Evolutionary conservation across 1,139 yeast species (phyloP).

Genomic region (Candida tetrigidarum): DNA sequence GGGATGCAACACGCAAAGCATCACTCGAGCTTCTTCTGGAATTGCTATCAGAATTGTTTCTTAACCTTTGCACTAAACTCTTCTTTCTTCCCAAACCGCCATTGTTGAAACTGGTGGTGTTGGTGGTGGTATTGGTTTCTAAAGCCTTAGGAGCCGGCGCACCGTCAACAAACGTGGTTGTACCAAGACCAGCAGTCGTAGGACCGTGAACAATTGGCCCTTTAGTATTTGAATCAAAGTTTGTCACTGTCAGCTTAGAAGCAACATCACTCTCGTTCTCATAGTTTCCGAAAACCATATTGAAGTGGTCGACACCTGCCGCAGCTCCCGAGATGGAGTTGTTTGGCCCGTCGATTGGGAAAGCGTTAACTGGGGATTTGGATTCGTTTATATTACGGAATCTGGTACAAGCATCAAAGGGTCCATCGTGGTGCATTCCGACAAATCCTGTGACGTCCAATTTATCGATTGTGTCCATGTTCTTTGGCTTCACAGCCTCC

Average conservation of each 20-base stretch:
- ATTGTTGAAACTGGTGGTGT: conserved; percentile 17
- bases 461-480: conserved; percentile 90
- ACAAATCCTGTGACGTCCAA: conserved; percentile 94
- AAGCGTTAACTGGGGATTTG: conserved; percentile 92
- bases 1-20: conserved; percentile 3
- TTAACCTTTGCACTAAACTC: conserved; percentile 70
- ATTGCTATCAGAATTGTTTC: conserved; percentile 41
- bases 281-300: conserved; percentile 63
- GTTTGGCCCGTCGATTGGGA: conserved; percentile 95
- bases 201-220: conserved; percentile 83
- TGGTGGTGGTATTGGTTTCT: conserved; percentile 3
- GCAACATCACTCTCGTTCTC: conserved; percentile 32
- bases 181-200: conserved; percentile 85
- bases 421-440: conserved; percentile 99
- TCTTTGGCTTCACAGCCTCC: conserved; percentile 51
- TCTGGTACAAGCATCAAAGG: conserved; percentile 98
- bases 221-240: conserved; percentile 72
- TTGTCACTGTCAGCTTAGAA: conserved; percentile 57
- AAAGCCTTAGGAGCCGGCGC: conserved; percentile 79
- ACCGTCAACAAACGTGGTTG: conserved; percentile 92
- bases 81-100: conserved; percentile 68
- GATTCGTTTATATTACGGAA: conserved; percentile 84
- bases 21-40: conserved; percentile 46
- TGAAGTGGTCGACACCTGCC: conserved; percentile 58
- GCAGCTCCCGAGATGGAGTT: conserved; percentile 73